A percentile compares a stretch with the other conserved stretches of the same genome.
Evolutionary conservation across 140 eudicot species (phyloP).

Genomic region (Anethum foeniculum): DNA sequence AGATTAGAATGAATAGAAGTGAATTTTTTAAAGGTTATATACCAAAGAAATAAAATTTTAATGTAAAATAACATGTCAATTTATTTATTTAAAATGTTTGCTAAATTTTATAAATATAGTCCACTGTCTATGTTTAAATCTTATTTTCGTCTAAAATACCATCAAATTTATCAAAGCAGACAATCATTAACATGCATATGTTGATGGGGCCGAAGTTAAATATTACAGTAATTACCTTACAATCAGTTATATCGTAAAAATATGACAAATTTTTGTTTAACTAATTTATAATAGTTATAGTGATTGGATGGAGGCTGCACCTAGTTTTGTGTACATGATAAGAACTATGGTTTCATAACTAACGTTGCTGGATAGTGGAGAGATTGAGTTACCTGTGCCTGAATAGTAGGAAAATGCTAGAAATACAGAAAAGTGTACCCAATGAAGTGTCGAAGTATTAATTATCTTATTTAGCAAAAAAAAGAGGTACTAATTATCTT

Average conservation of each 20-base stretch:
- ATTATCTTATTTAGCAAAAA: no score
- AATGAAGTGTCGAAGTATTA: background rate
- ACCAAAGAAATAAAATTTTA: background rate
- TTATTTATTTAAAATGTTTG: background rate
- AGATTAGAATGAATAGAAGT: background rate
- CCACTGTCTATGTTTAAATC: no score
- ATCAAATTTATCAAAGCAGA: no score
- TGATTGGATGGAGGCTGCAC: background rate
- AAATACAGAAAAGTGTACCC: background rate
- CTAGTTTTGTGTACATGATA: background rate
- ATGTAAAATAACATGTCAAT: no score
- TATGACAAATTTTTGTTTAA: no score
- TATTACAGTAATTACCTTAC: background rate
- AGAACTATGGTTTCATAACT: background rate
- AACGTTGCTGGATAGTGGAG: background rate
- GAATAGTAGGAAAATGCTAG: background rate
- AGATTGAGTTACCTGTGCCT: background rate
- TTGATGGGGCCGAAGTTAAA: background rate
- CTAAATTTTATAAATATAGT: background rate
- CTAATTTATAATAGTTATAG: no score
- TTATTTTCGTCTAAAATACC: no score
- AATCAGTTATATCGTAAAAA: no score
- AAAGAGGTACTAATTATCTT: background rate
- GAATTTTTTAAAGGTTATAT: no score
- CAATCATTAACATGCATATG: no score